phyloP scores from a whole-genome alignment of 176 grass and related monocot species.

The Musa schizocarpa region DNA sequence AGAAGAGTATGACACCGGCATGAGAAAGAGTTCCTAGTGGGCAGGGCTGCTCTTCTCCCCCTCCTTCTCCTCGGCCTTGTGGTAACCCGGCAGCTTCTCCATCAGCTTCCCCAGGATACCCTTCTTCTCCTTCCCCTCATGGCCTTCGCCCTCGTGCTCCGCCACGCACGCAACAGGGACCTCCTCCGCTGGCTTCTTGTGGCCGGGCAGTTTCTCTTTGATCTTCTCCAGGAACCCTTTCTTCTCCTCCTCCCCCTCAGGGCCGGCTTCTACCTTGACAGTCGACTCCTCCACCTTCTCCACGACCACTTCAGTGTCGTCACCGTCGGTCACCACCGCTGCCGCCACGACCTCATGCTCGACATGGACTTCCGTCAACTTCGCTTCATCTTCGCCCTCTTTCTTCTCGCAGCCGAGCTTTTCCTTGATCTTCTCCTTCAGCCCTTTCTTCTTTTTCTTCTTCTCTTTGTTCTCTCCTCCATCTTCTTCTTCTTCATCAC shows the following conservation, averaged over 20 bases:
- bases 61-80: slow-evolving; percentile 57
- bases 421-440: slow-evolving; percentile 87
- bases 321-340: not conserved
- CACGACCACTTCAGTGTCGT: slow-evolving; percentile 38
- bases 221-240: slow-evolving; percentile 96
- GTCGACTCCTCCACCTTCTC: slow-evolving; percentile 46
- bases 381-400: slow-evolving; percentile 22
- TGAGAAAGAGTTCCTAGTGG: not conserved
- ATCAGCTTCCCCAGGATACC: slow-evolving; percentile 92
- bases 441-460: slow-evolving; percentile 91
- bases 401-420: slow-evolving; percentile 54
- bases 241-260: slow-evolving; percentile 47
- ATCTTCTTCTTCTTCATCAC: slow-evolving; percentile 70
- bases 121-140: slow-evolving; percentile 78
- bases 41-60: slow-evolving; percentile 15
- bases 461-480: slow-evolving; percentile 64
- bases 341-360: slow-evolving; percentile 15
- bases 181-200: slow-evolving; percentile 54
- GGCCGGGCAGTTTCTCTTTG: slow-evolving; percentile 89
- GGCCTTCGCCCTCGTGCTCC: slow-evolving; percentile 33
- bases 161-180: not conserved
- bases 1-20: not conserved
- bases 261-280: slow-evolving; percentile 17
- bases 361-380: not conserved
- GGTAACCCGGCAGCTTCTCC: slow-evolving; percentile 75